Percentiles rank a stretch among this genome's conserved stretches.
These are phyloP conservation scores for Heliamphora pulchella DNA, from an alignment of 179 eudicot genomes.

Conservation along the genomic window DNA sequence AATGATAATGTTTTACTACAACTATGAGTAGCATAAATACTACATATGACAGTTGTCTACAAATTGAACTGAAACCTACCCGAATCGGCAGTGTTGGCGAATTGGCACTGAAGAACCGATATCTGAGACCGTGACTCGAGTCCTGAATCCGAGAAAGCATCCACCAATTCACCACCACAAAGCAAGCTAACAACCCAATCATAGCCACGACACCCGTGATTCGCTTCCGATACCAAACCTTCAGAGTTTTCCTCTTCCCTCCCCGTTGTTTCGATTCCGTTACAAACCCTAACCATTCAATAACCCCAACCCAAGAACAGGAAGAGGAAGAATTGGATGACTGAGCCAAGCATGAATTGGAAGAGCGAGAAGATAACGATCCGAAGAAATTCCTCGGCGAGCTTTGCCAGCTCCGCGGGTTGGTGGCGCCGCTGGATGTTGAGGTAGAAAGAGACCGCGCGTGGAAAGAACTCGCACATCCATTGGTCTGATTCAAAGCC, in stretches of 20 bases:
- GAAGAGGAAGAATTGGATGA: background rate
- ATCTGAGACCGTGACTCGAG: conserved; percentile 18
- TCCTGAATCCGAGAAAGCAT: conserved; percentile 42
- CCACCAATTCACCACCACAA: conserved; percentile 40
- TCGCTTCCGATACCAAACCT: conserved; percentile 18
- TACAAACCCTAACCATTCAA: conserved; percentile 14
- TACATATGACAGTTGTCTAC: background rate
- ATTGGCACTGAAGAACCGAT: conserved; percentile 23
- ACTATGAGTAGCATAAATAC: background rate
- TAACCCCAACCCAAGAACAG: background rate
- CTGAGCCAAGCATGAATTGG: background rate
- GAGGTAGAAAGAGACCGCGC: background rate
- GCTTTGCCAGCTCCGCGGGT: conserved; percentile 6
- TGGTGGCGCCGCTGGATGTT: background rate
- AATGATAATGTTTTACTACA: background rate
- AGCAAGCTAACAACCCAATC: conserved; percentile 23
- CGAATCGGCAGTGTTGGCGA: conserved; percentile 29
- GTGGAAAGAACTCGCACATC: background rate
- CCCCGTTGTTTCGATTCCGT: conserved; percentile 17
- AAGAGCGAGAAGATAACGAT: background rate
- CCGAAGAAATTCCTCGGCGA: conserved; percentile 8
- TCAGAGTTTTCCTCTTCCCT: conserved; percentile 20
- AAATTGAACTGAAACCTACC: conserved; percentile 24
- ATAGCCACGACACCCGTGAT: conserved; percentile 14
- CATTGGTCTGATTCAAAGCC: conserved; percentile 6